Conservation (phyloP, 768 basidiomycete genomes). For the Phlebiopsis gigantea region DNA sequence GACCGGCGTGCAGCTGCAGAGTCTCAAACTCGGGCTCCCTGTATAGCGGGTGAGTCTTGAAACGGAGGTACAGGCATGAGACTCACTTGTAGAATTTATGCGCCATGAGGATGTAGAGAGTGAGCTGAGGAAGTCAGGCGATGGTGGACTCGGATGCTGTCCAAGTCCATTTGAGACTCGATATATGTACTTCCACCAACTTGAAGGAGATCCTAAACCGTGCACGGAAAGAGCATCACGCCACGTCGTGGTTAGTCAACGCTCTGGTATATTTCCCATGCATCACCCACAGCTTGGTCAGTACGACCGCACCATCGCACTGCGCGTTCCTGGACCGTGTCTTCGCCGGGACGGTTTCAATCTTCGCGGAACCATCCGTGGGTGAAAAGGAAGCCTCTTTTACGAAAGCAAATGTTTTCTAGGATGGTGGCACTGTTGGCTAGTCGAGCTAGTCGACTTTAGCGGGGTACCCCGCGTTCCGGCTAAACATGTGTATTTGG, state of each 20-base stretch:
- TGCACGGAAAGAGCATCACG: background rate
- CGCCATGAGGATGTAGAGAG: constrained; percentile 2
- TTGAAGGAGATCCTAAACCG: background rate
- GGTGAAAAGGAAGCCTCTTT: background rate
- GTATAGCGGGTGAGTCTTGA: background rate
- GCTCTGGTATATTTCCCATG: background rate
- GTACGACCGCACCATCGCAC: background rate
- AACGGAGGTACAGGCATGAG: background rate
- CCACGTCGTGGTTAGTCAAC: background rate
- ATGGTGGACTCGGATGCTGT: background rate
- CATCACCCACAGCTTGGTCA: background rate
- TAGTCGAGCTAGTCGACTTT: no score
- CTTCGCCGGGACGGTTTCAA: background rate
- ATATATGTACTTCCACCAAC: background rate
- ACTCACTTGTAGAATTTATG: constrained; percentile 19
- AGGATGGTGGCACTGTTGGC: no score
- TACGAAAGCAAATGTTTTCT: background rate
- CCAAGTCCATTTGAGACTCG: no score
- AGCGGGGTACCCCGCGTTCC: background rate
- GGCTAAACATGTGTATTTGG: background rate
- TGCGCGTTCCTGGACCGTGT: background rate
- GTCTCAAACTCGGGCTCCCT: constrained; percentile 71
- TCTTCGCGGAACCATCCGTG: background rate
- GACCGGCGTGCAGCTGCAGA: constrained; percentile 75
- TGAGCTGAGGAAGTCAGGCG: background rate